Evolutionary conservation across 2,329 filamentous ascomycete genomes (phyloP).

Genomic region (Xylaria sp.): DNA sequence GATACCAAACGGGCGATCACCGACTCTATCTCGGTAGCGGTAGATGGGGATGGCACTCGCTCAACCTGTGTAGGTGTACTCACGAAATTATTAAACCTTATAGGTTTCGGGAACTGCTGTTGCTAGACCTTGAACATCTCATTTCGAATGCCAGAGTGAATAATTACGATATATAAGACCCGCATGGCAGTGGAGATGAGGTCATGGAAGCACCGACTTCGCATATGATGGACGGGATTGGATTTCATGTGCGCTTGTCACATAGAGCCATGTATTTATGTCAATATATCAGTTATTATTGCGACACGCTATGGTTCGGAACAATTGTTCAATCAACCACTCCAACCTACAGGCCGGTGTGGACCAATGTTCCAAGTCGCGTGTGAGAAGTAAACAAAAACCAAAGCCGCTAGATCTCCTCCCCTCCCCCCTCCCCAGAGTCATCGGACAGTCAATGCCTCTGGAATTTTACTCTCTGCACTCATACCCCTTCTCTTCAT

Average conservation of each 20-base stretch:
- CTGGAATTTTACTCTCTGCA: not conserved
- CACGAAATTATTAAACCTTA: constrained; percentile 38
- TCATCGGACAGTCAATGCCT: constrained; percentile 15
- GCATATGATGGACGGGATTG: not conserved
- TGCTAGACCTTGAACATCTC: too few relatives aligned
- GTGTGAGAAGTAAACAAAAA: not conserved
- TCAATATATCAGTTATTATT: constrained; percentile 18
- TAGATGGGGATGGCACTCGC: constrained; percentile 99
- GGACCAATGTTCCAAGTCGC: constrained; percentile 1
- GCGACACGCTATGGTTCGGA: constrained; percentile 17
- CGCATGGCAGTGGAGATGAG: not conserved
- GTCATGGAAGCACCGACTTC: too few relatives aligned
- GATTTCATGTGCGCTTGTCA: not conserved
- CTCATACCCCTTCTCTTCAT: constrained; percentile 2
- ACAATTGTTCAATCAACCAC: not conserved
- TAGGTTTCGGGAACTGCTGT: not conserved
- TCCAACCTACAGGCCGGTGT: not conserved
- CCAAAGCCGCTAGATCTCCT: constrained; percentile 10
- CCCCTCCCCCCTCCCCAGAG: not conserved
- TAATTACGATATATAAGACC: not conserved
- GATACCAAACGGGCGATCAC: constrained; percentile 7
- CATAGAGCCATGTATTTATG: not conserved
- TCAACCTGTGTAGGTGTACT: constrained; percentile 92
- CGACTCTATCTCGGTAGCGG: constrained; percentile 65
- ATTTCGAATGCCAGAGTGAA: too few relatives aligned